A percentile compares a stretch with the other conserved stretches of the same genome.
Conservation (phyloP, 768 basidiomycete species). For the Sporobolomyces phaffii region DNA sequence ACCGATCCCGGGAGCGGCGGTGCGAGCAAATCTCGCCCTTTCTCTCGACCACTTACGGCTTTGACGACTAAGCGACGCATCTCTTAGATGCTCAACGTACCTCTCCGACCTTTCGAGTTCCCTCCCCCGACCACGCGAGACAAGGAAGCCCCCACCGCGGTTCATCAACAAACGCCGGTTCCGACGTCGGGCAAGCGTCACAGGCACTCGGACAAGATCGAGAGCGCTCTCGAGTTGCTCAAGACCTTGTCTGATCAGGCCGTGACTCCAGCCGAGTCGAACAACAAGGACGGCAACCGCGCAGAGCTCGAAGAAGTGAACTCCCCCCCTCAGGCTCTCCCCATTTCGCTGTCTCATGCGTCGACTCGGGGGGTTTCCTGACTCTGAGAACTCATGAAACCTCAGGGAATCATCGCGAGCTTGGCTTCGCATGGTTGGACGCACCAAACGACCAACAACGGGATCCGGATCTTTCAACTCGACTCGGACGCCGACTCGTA, state of each 20-base stretch:
- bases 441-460: constrained; percentile 5
- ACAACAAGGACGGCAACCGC: not conserved
- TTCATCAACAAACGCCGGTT: not conserved
- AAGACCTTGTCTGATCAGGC: not conserved
- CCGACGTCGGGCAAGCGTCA: not conserved
- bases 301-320: not conserved
- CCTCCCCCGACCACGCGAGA: not conserved
- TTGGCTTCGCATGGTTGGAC: constrained; percentile 25
- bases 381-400: not conserved
- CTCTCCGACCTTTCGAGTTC: not conserved
- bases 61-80: too few relatives aligned
- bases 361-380: too few relatives aligned
- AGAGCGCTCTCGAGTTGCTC: not conserved
- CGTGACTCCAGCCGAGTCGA: not conserved
- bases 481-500: not conserved
- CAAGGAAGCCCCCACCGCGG: not conserved
- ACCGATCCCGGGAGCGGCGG: too few relatives aligned
- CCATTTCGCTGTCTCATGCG: too few relatives aligned
- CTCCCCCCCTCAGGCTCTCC: too few relatives aligned
- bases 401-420: constrained; percentile 28
- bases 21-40: too few relatives aligned
- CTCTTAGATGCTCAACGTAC: constrained; percentile 3
- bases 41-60: too few relatives aligned
- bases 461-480: constrained; percentile 27
- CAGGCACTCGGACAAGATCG: constrained; percentile 1